A percentile compares a stretch with the other conserved stretches of the same genome.
These are phyloP conservation scores for Curvularia eragrostidis DNA, from an alignment of 2,329 filamentous ascomycete species.

Conservation along the genomic window DNA sequence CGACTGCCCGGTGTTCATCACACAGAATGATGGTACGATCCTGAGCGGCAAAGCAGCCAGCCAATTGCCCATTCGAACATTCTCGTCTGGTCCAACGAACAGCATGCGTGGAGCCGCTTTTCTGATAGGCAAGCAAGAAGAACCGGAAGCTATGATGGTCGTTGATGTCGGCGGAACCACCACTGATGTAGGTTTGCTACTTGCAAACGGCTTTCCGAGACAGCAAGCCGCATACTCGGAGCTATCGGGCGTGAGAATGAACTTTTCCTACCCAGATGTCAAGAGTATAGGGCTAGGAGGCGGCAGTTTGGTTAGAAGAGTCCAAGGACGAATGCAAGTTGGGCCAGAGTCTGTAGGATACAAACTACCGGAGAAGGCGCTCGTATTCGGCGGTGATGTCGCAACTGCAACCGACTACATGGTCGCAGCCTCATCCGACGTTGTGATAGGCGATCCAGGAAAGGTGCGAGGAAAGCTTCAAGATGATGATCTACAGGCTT, in stretches of 20 bases:
- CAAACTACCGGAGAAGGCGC: conserved; percentile 60
- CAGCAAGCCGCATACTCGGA: conserved; percentile 69
- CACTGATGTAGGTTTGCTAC: conserved; percentile 67
- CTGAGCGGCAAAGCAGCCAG: conserved; percentile 56
- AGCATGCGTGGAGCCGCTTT: conserved; percentile 60
- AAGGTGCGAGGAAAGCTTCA: conserved; percentile 47
- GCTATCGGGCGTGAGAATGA: conserved; percentile 68
- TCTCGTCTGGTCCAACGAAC: conserved; percentile 61
- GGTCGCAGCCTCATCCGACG: conserved; percentile 47
- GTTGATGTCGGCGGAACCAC: conserved; percentile 73
- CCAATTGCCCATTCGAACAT: conserved; percentile 59
- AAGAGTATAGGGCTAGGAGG: conserved; percentile 67
- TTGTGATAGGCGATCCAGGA: conserved; percentile 54
- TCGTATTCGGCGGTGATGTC: conserved; percentile 63
- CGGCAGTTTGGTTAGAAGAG: conserved; percentile 61
- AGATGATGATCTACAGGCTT: conserved; percentile 48
- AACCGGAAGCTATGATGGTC: conserved; percentile 62
- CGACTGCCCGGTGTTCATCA: conserved; percentile 59
- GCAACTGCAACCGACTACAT: conserved; percentile 66
- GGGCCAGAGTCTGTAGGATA: conserved; percentile 70
- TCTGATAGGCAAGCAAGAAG: conserved; percentile 40
- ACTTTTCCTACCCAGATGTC: conserved; percentile 62
- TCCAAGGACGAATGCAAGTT: conserved; percentile 53
- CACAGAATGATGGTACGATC: conserved; percentile 61
- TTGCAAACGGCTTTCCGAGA: conserved; percentile 68